phyloP scores from a whole-genome alignment of 2,329 filamentous ascomycete genomes.

The Trichoderma sp. region DNA sequence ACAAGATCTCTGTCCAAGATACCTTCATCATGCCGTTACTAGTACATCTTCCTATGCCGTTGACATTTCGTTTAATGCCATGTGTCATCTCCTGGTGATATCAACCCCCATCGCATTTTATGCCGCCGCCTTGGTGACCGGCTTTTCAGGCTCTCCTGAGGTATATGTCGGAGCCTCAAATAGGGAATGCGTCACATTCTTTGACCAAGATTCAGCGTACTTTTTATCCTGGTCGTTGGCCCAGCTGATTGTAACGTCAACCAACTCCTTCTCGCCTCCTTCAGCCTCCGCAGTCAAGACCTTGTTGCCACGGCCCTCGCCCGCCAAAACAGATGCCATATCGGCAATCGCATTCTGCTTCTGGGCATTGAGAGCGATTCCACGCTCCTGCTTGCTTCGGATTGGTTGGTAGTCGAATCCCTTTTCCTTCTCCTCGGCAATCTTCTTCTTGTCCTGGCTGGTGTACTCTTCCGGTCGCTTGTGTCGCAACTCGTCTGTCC shows the following conservation, averaged over 20 bases:
- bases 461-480: slow-evolving; percentile 40
- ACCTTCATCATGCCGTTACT: not conserved
- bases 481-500: slow-evolving; percentile 52
- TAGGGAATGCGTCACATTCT: slow-evolving; percentile 54
- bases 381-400: slow-evolving; percentile 48
- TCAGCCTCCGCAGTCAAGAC: slow-evolving; percentile 35
- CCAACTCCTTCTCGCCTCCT: slow-evolving; percentile 32
- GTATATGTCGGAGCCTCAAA: slow-evolving; percentile 33
- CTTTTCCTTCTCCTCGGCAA: slow-evolving; percentile 33
- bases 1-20: not conserved
- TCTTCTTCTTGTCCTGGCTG: slow-evolving; percentile 37
- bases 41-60: not conserved
- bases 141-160: not conserved
- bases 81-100: not conserved
- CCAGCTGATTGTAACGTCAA: slow-evolving; percentile 54
- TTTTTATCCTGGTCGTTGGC: slow-evolving; percentile 48
- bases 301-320: slow-evolving; percentile 53
- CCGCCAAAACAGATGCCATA: slow-evolving; percentile 59
- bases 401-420: slow-evolving; percentile 37
- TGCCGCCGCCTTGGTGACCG: not conserved
- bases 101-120: not conserved
- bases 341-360: slow-evolving; percentile 64
- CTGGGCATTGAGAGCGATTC: slow-evolving; percentile 58
- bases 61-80: not conserved
- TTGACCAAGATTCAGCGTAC: slow-evolving; percentile 51